Evolutionary conservation across 805 yeast genomes (phyloP).

Genomic region (Pichia membranifaciens): DNA sequence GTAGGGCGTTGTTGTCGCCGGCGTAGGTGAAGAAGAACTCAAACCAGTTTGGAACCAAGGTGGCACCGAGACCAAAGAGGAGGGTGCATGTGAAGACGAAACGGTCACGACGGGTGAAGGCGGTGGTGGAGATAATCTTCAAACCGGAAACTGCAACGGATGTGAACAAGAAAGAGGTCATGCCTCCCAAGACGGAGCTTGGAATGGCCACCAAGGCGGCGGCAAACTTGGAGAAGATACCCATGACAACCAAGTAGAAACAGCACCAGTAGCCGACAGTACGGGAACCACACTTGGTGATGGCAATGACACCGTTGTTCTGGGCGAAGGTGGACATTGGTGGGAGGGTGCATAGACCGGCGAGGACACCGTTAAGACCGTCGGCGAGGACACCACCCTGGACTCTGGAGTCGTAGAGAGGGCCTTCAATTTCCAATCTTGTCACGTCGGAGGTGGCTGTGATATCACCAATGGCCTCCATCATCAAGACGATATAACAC

Average conservation of each 20-base stretch:
- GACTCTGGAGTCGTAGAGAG: conserved; percentile 70
- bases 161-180: conserved; percentile 57
- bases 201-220: conserved; percentile 87
- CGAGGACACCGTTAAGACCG: conserved; percentile 67
- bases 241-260: conserved; percentile 77
- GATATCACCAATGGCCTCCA: conserved; percentile 94
- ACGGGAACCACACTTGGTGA: conserved; percentile 88
- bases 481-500: conserved; percentile 72
- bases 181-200: conserved; percentile 76
- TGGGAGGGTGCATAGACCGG: conserved; percentile 77
- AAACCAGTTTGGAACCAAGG: conserved; percentile 44
- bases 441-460: conserved; percentile 94
- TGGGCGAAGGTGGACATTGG: conserved; percentile 93
- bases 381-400: conserved; percentile 93
- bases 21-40: conserved; percentile 42
- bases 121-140: conserved; percentile 47
- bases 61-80: conserved; percentile 48
- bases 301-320: conserved; percentile 89
- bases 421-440: conserved; percentile 77
- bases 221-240: conserved; percentile 79
- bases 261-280: conserved; percentile 50
- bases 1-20: conserved; percentile 38
- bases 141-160: conserved; percentile 57
- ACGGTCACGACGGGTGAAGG: conserved; percentile 53
- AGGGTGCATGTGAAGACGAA: conserved; percentile 47